These are phyloP conservation scores for Pseudozyma sp. DNA, from an alignment of 1,284 basidiomycete genomes.

Conservation along the genomic window DNA sequence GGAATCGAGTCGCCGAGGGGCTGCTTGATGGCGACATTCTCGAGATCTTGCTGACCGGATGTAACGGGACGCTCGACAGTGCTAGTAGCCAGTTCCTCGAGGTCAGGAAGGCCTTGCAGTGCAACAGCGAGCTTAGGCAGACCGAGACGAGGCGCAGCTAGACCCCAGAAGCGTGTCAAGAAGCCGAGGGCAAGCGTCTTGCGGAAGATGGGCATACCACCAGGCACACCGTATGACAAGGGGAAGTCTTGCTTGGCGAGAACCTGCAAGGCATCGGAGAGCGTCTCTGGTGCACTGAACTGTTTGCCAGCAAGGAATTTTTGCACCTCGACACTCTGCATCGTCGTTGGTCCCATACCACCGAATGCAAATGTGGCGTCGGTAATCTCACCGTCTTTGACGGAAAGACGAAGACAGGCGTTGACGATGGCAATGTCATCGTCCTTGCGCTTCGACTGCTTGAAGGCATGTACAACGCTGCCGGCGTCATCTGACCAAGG, in stretches of 20 bases:
- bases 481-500: conserved; percentile 49
- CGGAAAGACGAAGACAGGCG: conserved; percentile 57
- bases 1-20: conserved; percentile 61
- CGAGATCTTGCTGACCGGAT: conserved; percentile 52
- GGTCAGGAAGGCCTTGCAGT: conserved; percentile 25
- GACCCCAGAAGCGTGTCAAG: conserved; percentile 67
- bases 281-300: conserved; percentile 21
- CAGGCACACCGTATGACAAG: conserved; percentile 67
- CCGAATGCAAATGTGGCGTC: conserved; percentile 67
- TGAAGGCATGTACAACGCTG: conserved; percentile 66
- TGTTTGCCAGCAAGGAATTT: conserved; percentile 45
- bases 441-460: conserved; percentile 69
- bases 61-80: conserved; percentile 50
- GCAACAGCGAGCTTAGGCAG: conserved; percentile 18
- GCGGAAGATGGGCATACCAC: conserved; percentile 69
- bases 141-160: conserved; percentile 51
- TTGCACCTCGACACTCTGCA: conserved; percentile 54
- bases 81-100: conserved; percentile 50
- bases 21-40: conserved; percentile 55
- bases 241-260: conserved; percentile 64
- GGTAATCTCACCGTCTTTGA: conserved; percentile 40
- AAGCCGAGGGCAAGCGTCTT: conserved; percentile 69
- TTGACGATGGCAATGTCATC: conserved; percentile 70
- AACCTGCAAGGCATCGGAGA: conserved; percentile 30
- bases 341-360: conserved; percentile 68